Percentiles rank a stretch among this genome's conserved stretches.
Conservation (phyloP, 257 asterid genomes). For the Avicennia marina region DNA sequence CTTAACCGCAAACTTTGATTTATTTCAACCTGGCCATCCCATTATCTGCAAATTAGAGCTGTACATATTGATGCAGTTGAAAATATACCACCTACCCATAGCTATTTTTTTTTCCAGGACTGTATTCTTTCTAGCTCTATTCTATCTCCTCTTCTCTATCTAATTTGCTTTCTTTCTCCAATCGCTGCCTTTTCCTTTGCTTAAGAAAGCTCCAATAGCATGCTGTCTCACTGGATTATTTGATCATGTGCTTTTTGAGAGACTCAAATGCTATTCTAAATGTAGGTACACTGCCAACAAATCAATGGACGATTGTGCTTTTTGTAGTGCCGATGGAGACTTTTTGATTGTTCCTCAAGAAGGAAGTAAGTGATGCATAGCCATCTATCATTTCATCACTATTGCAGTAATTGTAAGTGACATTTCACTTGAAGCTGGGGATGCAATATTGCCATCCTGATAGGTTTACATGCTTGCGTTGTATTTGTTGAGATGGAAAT, state of each 20-base stretch:
- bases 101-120: no score
- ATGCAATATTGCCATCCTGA: neutral
- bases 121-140: no score
- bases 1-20: no score
- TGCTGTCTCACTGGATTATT: constrained; percentile 1
- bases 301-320: constrained; percentile 87
- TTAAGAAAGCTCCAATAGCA: neutral
- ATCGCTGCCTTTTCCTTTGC: constrained; percentile 3
- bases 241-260: constrained; percentile 16
- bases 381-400: neutral
- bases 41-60: no score
- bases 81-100: no score
- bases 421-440: neutral
- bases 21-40: no score
- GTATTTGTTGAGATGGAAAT: constrained; percentile 2
- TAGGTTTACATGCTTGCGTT: neutral
- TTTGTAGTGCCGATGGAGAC: constrained; percentile 98
- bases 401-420: neutral
- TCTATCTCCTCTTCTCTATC: no score
- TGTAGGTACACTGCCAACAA: constrained; percentile 84
- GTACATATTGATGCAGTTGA: no score
- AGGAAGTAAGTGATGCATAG: constrained; percentile 68
- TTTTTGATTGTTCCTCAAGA: constrained; percentile 90
- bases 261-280: constrained; percentile 11
- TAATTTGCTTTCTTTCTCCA: neutral